phyloP scores from a whole-genome alignment of 495 filamentous ascomycete genomes.

The Astrothelium macrocarpum region DNA sequence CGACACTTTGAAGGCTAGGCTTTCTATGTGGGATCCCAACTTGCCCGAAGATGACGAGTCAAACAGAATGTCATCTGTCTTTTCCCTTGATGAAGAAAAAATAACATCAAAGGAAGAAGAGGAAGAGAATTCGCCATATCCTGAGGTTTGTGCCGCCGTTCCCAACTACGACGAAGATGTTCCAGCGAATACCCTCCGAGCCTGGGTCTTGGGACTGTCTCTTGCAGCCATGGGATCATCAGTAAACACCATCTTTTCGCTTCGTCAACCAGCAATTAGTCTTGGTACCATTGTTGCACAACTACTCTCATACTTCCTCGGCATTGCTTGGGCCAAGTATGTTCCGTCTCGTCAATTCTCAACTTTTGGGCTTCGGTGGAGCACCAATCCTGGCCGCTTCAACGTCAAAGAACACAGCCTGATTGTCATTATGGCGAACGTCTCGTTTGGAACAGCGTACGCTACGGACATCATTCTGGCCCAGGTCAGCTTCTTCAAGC shows the following conservation, averaged over 20 bases:
- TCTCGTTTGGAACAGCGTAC: slow-evolving; percentile 2
- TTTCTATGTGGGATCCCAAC: slow-evolving; percentile 38
- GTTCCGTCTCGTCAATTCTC: slow-evolving; percentile 57
- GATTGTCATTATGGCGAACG: slow-evolving; percentile 13
- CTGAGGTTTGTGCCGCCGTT: slow-evolving; percentile 48
- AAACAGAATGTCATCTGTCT: slow-evolving; percentile 25
- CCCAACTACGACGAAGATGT: slow-evolving; percentile 41
- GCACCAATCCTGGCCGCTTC: slow-evolving; percentile 6
- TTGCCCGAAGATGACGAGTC: slow-evolving; percentile 34
- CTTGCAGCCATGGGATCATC: slow-evolving; percentile 63
- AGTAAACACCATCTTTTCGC: slow-evolving; percentile 19
- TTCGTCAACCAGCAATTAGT: slow-evolving; percentile 65
- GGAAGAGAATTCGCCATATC: slow-evolving; percentile 40
- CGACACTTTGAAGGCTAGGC: not conserved
- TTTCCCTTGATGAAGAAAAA: slow-evolving; percentile 30
- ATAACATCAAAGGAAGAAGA: slow-evolving; percentile 13
- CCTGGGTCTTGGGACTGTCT: slow-evolving; percentile 59
- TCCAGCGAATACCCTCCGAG: slow-evolving; percentile 58
- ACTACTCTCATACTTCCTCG: slow-evolving; percentile 70
- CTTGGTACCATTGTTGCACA: slow-evolving; percentile 78
- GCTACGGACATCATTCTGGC: slow-evolving; percentile 5
- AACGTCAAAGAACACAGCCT: slow-evolving; percentile 5
- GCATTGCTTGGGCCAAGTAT: slow-evolving; percentile 47
- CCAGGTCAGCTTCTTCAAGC: slow-evolving; percentile 8
- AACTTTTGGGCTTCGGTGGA: slow-evolving; percentile 27